These are phyloP conservation scores for Fragaria iinumae DNA, from an alignment of 306 rosid species.

Conservation along the genomic window DNA sequence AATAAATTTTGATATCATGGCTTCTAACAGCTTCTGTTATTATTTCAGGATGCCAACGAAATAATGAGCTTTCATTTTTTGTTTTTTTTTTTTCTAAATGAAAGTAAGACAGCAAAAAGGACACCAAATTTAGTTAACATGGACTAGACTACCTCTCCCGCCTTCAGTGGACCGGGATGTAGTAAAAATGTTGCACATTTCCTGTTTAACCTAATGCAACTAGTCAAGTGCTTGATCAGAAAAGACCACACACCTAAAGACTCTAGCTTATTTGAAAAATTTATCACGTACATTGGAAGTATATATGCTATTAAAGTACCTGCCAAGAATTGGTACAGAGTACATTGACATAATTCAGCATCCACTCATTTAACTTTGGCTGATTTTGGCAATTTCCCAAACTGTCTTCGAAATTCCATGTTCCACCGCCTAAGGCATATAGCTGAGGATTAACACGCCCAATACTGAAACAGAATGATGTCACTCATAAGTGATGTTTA, in stretches of 20 bases:
- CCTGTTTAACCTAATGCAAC: neutral
- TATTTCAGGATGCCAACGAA: neutral
- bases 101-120: neutral
- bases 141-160: neutral
- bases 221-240: neutral
- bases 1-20: neutral
- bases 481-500: constrained; percentile 20
- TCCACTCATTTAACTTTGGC: constrained; percentile 56
- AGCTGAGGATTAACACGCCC: constrained; percentile 79
- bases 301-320: constrained; percentile 38
- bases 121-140: neutral
- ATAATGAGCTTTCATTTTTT: neutral
- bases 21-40: neutral
- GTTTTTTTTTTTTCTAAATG: neutral
- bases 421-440: constrained; percentile 71
- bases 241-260: no score
- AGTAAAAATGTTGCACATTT: neutral
- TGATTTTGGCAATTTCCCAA: constrained; percentile 34
- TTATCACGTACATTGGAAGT: neutral
- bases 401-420: constrained; percentile 47
- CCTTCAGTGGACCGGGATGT: neutral
- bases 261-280: neutral
- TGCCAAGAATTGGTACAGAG: constrained; percentile 95
- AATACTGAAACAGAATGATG: constrained; percentile 54
- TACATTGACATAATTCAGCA: constrained; percentile 69